Conservation (phyloP, 169 alveolate genomes). For the Eimeria sp. region DNA sequence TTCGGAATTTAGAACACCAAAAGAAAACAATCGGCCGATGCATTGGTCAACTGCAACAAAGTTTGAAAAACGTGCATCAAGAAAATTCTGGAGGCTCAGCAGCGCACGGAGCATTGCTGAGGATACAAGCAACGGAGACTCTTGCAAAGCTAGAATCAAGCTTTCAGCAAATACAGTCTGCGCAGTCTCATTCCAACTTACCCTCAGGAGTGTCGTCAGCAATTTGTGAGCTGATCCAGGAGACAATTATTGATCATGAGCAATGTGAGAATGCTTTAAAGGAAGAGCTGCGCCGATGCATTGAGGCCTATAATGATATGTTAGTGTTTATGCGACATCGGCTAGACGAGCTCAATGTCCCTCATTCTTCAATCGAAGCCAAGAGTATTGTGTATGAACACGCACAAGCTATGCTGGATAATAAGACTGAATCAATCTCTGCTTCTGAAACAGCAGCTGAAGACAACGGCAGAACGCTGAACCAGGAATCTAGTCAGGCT, state of each 20-base stretch:
- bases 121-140: slow-evolving; percentile 22
- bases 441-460: background rate
- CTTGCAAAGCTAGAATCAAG: slow-evolving; percentile 31
- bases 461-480: background rate
- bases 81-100: slow-evolving; percentile 3
- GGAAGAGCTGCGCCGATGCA: background rate
- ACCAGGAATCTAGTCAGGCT: background rate
- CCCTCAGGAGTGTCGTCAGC: slow-evolving; percentile 16
- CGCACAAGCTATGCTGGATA: too few species aligned
- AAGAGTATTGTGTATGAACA: background rate
- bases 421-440: background rate
- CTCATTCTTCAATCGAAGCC: slow-evolving; percentile 4
- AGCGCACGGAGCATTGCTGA: slow-evolving; percentile 31
- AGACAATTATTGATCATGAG: background rate
- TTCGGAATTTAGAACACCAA: slow-evolving; percentile 59
- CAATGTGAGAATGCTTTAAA: background rate
- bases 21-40: slow-evolving; percentile 34
- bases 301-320: background rate
- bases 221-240: background rate
- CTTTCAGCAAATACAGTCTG: background rate
- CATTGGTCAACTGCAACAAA: slow-evolving; percentile 56
- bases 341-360: slow-evolving; percentile 14
- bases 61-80: background rate
- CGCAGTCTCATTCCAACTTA: background rate
- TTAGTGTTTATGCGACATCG: slow-evolving; percentile 38